Base-by-base conservation (phyloP, 2,329 filamentous ascomycete species). In the Microdochium paspali region DNA sequence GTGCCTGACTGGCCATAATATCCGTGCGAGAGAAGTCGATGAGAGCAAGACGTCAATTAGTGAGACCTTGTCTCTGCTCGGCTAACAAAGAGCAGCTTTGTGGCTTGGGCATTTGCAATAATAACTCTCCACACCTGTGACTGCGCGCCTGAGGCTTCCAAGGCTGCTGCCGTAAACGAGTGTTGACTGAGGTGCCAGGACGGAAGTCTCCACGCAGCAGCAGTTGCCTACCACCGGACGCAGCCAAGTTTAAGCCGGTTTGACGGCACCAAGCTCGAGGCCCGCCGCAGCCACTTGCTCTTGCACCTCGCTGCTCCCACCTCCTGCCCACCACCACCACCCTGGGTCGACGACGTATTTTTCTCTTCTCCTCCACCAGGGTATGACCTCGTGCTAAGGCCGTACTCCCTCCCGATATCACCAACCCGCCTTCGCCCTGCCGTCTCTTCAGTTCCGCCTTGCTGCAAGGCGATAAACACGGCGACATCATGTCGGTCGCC, bases 401-500 rank as follows among this genome's bases (percentile, higher is more conserved):
- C 58, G 58, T 64, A 58, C 62, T 60, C 59, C 52, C 49, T 51
- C 54, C 53, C 50, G 49, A 50, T 53, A 49, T 49, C 51, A n/a
- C 49, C 44, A 47, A 46, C 44, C 48, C 52, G 51, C 49, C 53
- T 54, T 57, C 54, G 58, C 52, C 51, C 50, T 59, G 60, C 54
- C 58, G 60, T 61, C 60, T 50, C 48, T 39, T 62, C 55, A 62
- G 61, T 58, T 61, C 66, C 68, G 68, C 68, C 69, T 72, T 69
- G 61, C 63, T 64, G 61, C 64, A 69, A 76, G 73, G 74, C 73
- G 71, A 73, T 65, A 70, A 68, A 68, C 63, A 7, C 60, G 68
- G 67, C 69, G 74, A 70, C 76, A 79, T 68, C 64, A 80, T 80
- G 76, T 78, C 76, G 70, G 73, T 80, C 73, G 75, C 70, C 68